Conservation (phyloP, 495 filamentous ascomycete genomes). For the Glarea lozoyensis region DNA sequence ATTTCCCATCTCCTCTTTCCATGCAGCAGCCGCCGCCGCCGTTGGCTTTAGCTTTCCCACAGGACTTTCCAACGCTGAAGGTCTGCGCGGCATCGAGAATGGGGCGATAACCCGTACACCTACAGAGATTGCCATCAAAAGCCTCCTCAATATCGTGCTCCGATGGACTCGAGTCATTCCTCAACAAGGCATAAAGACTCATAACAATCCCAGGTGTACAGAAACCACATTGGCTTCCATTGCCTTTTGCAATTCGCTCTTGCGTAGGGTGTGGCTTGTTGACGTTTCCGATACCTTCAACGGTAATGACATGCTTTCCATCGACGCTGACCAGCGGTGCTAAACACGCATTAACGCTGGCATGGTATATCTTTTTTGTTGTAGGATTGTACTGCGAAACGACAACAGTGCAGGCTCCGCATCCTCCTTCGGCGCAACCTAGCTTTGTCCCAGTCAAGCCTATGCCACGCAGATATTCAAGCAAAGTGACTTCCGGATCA, state of each 20-base stretch:
- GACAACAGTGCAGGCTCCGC: slow-evolving; percentile 95
- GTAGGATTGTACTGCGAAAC: slow-evolving; percentile 89
- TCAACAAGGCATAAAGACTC: slow-evolving; percentile 77
- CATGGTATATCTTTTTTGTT: slow-evolving; percentile 78
- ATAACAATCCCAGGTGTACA: slow-evolving; percentile 98
- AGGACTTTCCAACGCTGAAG: slow-evolving; percentile 46
- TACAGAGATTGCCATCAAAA: slow-evolving; percentile 91
- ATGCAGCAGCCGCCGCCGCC: slow-evolving; percentile 65
- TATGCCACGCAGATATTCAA: slow-evolving; percentile 84
- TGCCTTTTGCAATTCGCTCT: slow-evolving; percentile 74
- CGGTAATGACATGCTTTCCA: slow-evolving; percentile 96
- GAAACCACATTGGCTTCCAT: slow-evolving; percentile 68
- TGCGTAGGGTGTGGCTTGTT: slow-evolving; percentile 85
- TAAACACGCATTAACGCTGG: slow-evolving; percentile 78
- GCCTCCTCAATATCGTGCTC: slow-evolving; percentile 78
- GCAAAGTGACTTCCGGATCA: slow-evolving; percentile 84
- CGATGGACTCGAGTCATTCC: slow-evolving; percentile 59
- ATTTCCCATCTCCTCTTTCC: slow-evolving; percentile 38
- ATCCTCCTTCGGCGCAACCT: slow-evolving; percentile 91
- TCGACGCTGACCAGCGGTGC: slow-evolving; percentile 88
- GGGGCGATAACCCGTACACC: slow-evolving; percentile 90
- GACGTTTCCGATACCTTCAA: slow-evolving; percentile 92
- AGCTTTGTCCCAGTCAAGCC: slow-evolving; percentile 71
- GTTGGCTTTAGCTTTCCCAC: slow-evolving; percentile 49
- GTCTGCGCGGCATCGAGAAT: slow-evolving; percentile 87